phyloP scores from a whole-genome alignment of 2,329 filamentous ascomycete species.

The Talaromyces sp. region DNA sequence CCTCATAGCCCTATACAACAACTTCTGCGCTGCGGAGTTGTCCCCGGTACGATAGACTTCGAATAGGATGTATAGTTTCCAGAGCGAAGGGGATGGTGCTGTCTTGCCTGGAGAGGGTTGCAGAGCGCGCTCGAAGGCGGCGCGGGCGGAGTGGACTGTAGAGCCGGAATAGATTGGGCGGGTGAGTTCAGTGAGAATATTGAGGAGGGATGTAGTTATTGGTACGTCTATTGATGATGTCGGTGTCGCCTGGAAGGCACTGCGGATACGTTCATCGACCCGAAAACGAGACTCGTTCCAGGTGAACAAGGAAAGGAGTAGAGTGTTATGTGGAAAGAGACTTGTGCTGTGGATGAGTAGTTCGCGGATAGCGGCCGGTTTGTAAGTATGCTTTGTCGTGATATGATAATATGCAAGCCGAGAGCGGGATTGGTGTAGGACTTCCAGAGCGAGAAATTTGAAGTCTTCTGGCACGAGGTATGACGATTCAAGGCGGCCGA shows the following conservation, averaged over 20 bases:
- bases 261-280: constrained; percentile 72
- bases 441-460: constrained; percentile 47
- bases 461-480: constrained; percentile 32
- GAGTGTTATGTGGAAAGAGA: constrained; percentile 69
- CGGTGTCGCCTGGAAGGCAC: constrained; percentile 46
- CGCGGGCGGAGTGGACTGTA: constrained; percentile 52
- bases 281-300: constrained; percentile 69
- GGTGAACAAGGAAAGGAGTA: constrained; percentile 69
- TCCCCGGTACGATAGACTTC: constrained; percentile 42
- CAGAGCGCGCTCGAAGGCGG: constrained; percentile 54
- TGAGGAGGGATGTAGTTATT: constrained; percentile 53
- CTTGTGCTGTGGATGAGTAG: constrained; percentile 59
- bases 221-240: constrained; percentile 24
- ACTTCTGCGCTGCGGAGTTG: constrained; percentile 46
- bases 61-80: constrained; percentile 53
- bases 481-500: constrained; percentile 41
- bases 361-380: constrained; percentile 61
- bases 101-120: constrained; percentile 27
- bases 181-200: constrained; percentile 53
- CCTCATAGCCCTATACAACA: constrained; percentile 55
- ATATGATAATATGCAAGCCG: constrained; percentile 65
- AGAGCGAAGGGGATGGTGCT: constrained; percentile 37
- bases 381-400: constrained; percentile 60
- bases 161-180: constrained; percentile 42
- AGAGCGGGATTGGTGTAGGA: constrained; percentile 65